Evolutionary conservation across 352 stramenopile species (phyloP).

Genomic region (Pythium scleroteichum): DNA sequence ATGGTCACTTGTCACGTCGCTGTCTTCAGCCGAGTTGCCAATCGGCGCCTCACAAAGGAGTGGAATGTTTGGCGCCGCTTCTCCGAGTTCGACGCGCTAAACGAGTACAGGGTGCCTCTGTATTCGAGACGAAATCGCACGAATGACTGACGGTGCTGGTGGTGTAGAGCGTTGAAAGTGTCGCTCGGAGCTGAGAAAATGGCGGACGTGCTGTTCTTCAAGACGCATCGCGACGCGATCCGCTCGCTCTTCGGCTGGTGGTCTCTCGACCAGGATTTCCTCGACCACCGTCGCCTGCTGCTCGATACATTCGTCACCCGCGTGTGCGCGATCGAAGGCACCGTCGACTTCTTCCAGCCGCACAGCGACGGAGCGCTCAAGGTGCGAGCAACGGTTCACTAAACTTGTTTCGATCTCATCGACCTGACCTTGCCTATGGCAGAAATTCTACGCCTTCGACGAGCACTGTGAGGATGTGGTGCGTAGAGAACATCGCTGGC

Average conservation of each 20-base stretch:
- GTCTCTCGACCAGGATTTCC: slow-evolving; percentile 55
- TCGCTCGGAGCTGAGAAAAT: slow-evolving; percentile 47
- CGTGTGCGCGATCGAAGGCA: slow-evolving; percentile 39
- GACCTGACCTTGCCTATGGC: not conserved
- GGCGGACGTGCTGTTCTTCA: slow-evolving; percentile 49
- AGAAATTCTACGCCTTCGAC: slow-evolving; percentile 67
- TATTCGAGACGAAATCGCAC: too few relatives aligned
- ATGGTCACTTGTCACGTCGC: slow-evolving; percentile 61
- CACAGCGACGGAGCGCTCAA: slow-evolving; percentile 48
- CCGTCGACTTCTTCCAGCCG: slow-evolving; percentile 65
- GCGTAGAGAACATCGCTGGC: slow-evolving; percentile 14
- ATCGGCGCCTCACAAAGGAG: slow-evolving; percentile 50
- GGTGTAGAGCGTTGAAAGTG: slow-evolving; percentile 34
- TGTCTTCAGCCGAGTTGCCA: slow-evolving; percentile 49
- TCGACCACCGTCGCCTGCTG: slow-evolving; percentile 52
- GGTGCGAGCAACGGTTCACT: slow-evolving; percentile 16
- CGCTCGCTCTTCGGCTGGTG: slow-evolving; percentile 47
- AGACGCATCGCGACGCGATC: slow-evolving; percentile 53
- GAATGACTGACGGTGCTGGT: not conserved
- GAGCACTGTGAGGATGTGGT: slow-evolving; percentile 63
- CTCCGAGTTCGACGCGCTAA: slow-evolving; percentile 59
- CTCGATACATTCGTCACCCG: slow-evolving; percentile 56
- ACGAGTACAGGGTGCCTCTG: slow-evolving; percentile 52
- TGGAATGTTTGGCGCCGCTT: slow-evolving; percentile 71
- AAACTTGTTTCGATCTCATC: not conserved